Percentiles rank a stretch among this genome's conserved stretches.
Evolutionary conservation across 2,329 filamentous ascomycete genomes (phyloP).

Genomic region (Cladophialophora carrionii): DNA sequence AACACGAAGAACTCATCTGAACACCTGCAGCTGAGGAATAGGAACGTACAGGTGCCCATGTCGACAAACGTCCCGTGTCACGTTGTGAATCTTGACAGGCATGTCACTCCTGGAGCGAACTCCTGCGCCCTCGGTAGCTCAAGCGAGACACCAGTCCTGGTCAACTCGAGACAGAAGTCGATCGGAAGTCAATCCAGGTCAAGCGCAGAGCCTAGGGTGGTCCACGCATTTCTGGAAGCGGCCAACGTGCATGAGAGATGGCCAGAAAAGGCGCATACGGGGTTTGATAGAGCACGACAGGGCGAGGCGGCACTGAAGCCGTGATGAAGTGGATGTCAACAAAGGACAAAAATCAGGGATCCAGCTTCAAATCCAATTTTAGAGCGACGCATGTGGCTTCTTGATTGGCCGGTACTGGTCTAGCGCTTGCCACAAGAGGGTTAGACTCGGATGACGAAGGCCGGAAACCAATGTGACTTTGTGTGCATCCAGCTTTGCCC

Average conservation of each 20-base stretch:
- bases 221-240: slow-evolving; percentile 14
- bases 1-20: background rate
- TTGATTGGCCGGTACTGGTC: slow-evolving; percentile 6
- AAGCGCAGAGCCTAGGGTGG: slow-evolving; percentile 12
- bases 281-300: background rate
- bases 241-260: slow-evolving; percentile 5
- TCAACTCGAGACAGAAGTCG: slow-evolving; percentile 8
- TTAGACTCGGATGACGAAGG: slow-evolving; percentile 9
- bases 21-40: background rate
- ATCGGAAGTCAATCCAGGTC: slow-evolving; percentile 17
- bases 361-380: slow-evolving; percentile 11
- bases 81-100: slow-evolving; percentile 7
- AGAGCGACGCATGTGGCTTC: background rate
- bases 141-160: slow-evolving; percentile 15
- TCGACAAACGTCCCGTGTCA: background rate
- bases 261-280: slow-evolving; percentile 10
- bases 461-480: background rate
- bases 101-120: slow-evolving; percentile 1
- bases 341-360: slow-evolving; percentile 2
- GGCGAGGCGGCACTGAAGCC: background rate
- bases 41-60: background rate
- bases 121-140: background rate
- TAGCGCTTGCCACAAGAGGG: background rate
- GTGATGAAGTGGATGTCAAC: slow-evolving; percentile 8
- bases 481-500: background rate